phyloP scores from a whole-genome alignment of 306 rosid genomes.

The Medicago arabica region DNA sequence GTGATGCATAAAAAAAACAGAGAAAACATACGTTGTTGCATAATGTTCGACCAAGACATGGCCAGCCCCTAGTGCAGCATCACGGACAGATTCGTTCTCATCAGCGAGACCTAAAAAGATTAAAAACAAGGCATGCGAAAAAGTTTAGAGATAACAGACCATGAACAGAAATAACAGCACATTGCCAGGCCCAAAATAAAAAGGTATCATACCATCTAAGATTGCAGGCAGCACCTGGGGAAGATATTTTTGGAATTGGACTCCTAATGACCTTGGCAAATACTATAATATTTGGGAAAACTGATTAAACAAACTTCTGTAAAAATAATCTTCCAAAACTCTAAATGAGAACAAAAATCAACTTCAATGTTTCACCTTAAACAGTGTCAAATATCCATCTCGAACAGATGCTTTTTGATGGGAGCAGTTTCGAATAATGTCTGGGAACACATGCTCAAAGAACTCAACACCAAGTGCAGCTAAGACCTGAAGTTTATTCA shows the following conservation, averaged over 20 bases:
- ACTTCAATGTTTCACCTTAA: conserved; percentile 68
- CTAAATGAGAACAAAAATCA: neutral
- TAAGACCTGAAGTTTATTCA: conserved; percentile 63
- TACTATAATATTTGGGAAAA: conserved; percentile 57
- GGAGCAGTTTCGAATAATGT: conserved; percentile 87
- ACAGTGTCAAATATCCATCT: conserved; percentile 91
- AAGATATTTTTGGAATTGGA: conserved; percentile 90
- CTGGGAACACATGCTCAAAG: conserved; percentile 95
- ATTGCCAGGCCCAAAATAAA: neutral
- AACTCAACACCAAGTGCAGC: conserved; percentile 88
- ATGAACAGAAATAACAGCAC: conserved; percentile 14
- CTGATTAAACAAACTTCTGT: conserved; percentile 14
- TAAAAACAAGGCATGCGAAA: neutral
- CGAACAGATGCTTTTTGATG: conserved; percentile 94
- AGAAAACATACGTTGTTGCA: conserved; percentile 81
- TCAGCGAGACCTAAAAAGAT: conserved; percentile 85
- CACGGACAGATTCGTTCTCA: conserved; percentile 99
- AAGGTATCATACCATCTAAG: conserved; percentile 70
- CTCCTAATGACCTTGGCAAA: conserved; percentile 91
- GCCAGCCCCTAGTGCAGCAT: conserved; percentile 98
- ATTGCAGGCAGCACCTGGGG: conserved; percentile 95
- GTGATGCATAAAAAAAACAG: conserved; percentile 25
- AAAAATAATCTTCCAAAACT: conserved; percentile 21
- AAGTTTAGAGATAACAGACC: conserved; percentile 19
- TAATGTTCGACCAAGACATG: conserved; percentile 97